Evolutionary conservation across 2,329 filamentous ascomycete species (phyloP), one percentile per base, ranked within the genome.

Genomic region (Tolypocladium nubicola): DNA sequence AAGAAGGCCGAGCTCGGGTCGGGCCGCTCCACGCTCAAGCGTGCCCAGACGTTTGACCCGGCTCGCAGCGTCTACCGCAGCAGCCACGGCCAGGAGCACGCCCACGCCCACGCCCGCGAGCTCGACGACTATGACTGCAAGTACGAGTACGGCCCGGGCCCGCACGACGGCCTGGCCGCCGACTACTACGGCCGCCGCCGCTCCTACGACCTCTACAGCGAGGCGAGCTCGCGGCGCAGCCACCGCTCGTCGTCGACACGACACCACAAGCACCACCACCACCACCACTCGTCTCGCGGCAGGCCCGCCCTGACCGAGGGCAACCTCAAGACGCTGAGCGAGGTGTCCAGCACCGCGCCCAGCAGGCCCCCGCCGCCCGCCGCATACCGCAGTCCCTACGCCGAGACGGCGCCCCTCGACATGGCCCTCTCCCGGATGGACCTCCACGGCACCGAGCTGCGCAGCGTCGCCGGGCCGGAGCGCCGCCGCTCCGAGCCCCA

Each of bases 1-100:
- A 89, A 89, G 68, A 96, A 95, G 71, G 87, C 89, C 8, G 85
- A 91, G 64, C 81, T 96, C 65, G 85, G 85, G 69, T 84, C 86
- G 23, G 84, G 89, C 63, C 75, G 75, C 16, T 68, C 52, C 21
- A 5, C 70, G n/a, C 64, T 78, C 50, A 82, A 85, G 65, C 85
- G 86, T 66, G 79, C 86, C 56, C 81, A 86, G 61, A 86, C 79
- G 4, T 80, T 77, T 61, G 75, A 81, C 58, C 68, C 58, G 52
- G 64, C 60, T 13, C 61, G 57, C 52, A 65, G 56, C 56, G 54
- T 60, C 56, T 58, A 53, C 40, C 62, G 59, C 40, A 13, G 23
- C 49, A 13, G 49, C 58, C 58, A 45, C 52, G 38, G 10, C 53
- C 49, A 4, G 3, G 47, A 35, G 30, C 47, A 8, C 8, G 26